Evolutionary conservation across 768 basidiomycete genomes (phyloP), one percentile per base, ranked within the genome.

Genomic region (Agrocybe praecox): DNA sequence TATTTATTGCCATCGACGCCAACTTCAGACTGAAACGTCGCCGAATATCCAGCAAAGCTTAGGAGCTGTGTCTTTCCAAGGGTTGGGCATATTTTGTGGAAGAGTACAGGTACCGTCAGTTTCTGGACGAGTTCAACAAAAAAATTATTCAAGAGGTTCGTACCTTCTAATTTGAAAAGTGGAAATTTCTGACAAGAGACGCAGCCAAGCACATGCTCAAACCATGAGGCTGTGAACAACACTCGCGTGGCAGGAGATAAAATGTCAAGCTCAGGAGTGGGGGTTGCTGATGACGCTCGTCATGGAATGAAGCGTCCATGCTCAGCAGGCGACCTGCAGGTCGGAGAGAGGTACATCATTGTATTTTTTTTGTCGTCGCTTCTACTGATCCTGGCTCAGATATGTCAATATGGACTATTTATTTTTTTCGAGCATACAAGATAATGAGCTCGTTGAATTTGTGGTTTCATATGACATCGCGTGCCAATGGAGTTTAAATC

Each of bases 311-410:
- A 65, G 7, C 56, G 59, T 2, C 53, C 46, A 26, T 62, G 63
- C 52, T 61, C 63, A 1, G 60, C 54, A 0, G 68, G 62, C 0
- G 67, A 69, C 49, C 46, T 69, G 9, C 63, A 65, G 29, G 66
- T 65, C 44, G 65, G 65, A 2, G 65, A 63, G 51, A 46, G 40
- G 65, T 66, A 47, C 5, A 14, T n/a, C 33, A 34, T 34, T 15
- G 7, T 15, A 8, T 34, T 15, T 7, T 15, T 34, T 34, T 8
- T 34, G 33, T 34, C 15, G 33, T n/a, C n/a, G n/a, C n/a, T n/a
- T n/a, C n/a, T n/a, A n/a, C n/a, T n/a, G n/a, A n/a, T n/a, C n/a
- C n/a, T n/a, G n/a, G n/a, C n/a, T n/a, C n/a, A 40, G 36, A 40
- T 40, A 40, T 40, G 36, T 40, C 3, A 40, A 40, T 12, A 40